Evolutionary conservation across 345 rosid species (phyloP), one percentile per base, ranked within the genome.

Genomic region (Pistacia atlantica): DNA sequence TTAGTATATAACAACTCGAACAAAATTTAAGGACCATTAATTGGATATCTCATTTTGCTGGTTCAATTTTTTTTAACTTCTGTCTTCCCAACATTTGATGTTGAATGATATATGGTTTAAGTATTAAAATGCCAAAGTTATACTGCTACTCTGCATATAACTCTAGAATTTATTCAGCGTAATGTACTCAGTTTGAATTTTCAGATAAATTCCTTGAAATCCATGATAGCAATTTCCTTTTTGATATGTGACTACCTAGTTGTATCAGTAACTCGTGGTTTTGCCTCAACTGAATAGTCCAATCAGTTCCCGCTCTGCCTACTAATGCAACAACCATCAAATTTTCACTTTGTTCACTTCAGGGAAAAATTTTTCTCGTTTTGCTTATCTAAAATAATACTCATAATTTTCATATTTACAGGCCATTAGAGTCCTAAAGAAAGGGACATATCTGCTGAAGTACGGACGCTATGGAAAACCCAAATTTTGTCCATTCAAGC

Each of bases 381-480:
- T 52, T 76, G 22, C 46, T 17, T 67, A 57, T 25, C 46, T 57
- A 18, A 17, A 55, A 11, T 52, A 16, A 3, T 16, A 8, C 13
- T 49, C 18, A 35, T 25, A 10, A 45, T 54, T 59, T 59, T 61
- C 62, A 42, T 45, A n/a, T 65, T 4, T 37, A 69, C 85, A 89
- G 95, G 91, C 93, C 48, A 80, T 92, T 73, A 85, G 85, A 72
- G 88, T 91, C 59, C 83, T 92, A 18, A 92, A 89, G 87, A 92
- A 90, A 82, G 95, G 97, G 16, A 86, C 91, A 1, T 89, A 83
- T 75, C 84, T 92, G 56, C 88, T 92, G 60, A 92, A 92, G 81
- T 89, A 92, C 68, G 93, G 97, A n/a, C 83, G 92, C 4, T 75
- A 88, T 61, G 92, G 97, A 63, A 92, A 88, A 78, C 97, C 97